Conservation (phyloP, 352 stramenopile species). For the Phytopythium oedochilum region DNA sequence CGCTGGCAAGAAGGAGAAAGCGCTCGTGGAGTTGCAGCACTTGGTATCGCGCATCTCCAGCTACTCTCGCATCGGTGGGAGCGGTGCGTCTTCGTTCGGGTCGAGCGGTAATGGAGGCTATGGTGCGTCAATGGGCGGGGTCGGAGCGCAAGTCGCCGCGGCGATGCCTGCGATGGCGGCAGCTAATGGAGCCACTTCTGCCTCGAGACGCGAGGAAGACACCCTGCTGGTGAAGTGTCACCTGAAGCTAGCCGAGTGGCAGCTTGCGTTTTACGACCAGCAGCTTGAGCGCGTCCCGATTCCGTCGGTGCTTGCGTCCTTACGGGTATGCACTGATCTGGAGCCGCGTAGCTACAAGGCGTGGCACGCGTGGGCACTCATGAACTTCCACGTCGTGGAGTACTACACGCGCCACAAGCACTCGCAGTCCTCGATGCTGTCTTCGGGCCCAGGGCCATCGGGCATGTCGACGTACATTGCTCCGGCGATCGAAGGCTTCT, state of each 20-base stretch:
- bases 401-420: slow-evolving; percentile 58
- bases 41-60: slow-evolving; percentile 75
- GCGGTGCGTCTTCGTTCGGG: slow-evolving; percentile 11
- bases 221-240: slow-evolving; percentile 81
- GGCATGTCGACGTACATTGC: slow-evolving; percentile 58
- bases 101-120: neutral
- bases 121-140: neutral
- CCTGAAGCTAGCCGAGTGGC: slow-evolving; percentile 82
- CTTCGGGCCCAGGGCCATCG: slow-evolving; percentile 2
- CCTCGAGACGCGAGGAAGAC: slow-evolving; percentile 44
- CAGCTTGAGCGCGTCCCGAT: slow-evolving; percentile 79
- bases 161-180: slow-evolving; percentile 21
- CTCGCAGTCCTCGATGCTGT: slow-evolving; percentile 14
- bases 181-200: neutral
- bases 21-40: slow-evolving; percentile 77
- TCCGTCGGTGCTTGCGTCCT: slow-evolving; percentile 51
- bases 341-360: slow-evolving; percentile 82
- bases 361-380: slow-evolving; percentile 96
- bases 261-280: slow-evolving; percentile 76
- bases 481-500: slow-evolving; percentile 89
- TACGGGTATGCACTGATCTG: slow-evolving; percentile 66
- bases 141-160: slow-evolving; percentile 11
- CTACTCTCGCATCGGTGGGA: slow-evolving; percentile 15
- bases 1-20: slow-evolving; percentile 85
- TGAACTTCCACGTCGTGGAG: slow-evolving; percentile 96